Base-by-base conservation (phyloP, 257 asterid species). In the Asclepias syriaca region DNA sequence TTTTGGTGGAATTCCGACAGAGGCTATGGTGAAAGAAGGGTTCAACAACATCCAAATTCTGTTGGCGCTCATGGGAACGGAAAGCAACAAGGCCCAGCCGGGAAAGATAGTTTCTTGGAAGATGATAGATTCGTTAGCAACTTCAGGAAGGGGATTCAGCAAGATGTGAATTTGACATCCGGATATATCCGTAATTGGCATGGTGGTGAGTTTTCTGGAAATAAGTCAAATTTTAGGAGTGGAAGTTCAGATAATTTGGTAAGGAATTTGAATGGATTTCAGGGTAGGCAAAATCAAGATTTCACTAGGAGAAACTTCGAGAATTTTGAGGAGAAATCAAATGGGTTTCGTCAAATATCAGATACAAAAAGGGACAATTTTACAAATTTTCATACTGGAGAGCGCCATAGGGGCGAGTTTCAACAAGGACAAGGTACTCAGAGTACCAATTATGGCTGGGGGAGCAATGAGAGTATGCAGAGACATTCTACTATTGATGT, bases 21-120 rank as follows among this genome's bases (percentile, higher is more conserved):
- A 8, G 27, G 15, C 50, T 45, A 15, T 66, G 56, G 19, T 16
- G 72, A 40, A 27, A 53, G 66, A 18, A 12, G 59, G 66, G 66
- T 3, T 54, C 46, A 45, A 55, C 21, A 57, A 8, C 61, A 39
- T 67, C 85, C 71, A 76, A 82, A 77, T 78, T 79, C 75, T 70
- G 67, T 14, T 46, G 56, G 83, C 78, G 83, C 77, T 78, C 70
- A 80, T 82, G 34, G 10, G 37, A 46, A 55, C 16, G 77, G 11
- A 67, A 57, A 27, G 65, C 74, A 53, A 18, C 81, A 81, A 60
- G 40, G 2, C 70, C 43, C 70, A 40, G 57, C 39, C 68, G 77
- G 79, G 37, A 45, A 40, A 66, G 24, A 16, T 54, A 71, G 69
- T 5, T 6, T 24, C 13, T 70, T 64, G 29, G 55, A 71, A 2